Evolutionary conservation across 345 rosid species (phyloP), one percentile per base, ranked within the genome.

Genomic region (Lepidium africanum): DNA sequence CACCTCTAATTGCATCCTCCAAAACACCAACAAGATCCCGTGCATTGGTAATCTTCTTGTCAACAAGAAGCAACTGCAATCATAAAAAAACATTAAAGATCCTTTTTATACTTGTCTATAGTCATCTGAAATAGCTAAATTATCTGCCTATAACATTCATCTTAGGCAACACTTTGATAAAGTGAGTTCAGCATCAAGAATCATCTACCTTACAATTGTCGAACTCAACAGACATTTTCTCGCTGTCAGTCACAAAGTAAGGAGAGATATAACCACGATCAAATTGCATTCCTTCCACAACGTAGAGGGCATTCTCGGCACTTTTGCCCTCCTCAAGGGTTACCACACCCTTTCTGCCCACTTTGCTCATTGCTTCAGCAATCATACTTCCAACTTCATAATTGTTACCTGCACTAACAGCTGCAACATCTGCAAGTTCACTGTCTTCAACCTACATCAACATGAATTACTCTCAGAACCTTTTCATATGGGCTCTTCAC

Each of bases 231-330:
- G 99, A 42, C 99, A 95, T 95, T 82, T 91, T 95, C 81, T 95
- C 98, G 35, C 96, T 79, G 65, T 95, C 97, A 1, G 98, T 95
- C 8, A 95, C 98, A 50, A 95, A 95, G 81, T 91, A 95, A 14
- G 99, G 99, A 25, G 99, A 95, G 71, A 91, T 89, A 59, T 95
- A 95, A 66, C 99, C 99, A 7, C 98, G 96, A 25, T 95, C 99
- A 74, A 95, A 95, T 61, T 95, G 99, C 99, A 91, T 95, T 70
- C 99, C 99, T 78, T 95, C 99, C 35, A 95, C 99, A 16, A 91
- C 97, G 77, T 95, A 95, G 21, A 95, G 96, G 42, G 74, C 84
- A 79, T 95, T 95, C 35, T 95, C 99, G 0, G 99, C 96, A 57
- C 99, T 91, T 82, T 85, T 91, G 9, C 99, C 99, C 83, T 95